Conservation (phyloP, 2,329 filamentous ascomycete species). For the Aspergillus japonicus region DNA sequence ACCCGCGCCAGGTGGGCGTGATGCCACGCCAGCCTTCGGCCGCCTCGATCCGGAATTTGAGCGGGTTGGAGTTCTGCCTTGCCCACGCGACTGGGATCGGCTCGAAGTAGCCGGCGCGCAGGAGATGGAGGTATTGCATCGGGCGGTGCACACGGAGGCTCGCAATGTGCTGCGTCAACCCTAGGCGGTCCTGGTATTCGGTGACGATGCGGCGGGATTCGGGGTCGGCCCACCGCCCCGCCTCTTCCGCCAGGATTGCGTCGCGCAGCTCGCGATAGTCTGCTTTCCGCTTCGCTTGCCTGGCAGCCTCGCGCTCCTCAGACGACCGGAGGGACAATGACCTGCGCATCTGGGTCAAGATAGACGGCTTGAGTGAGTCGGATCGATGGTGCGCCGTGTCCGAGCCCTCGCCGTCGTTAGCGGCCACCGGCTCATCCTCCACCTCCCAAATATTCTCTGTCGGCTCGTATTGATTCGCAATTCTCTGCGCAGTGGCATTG, state of each 20-base stretch:
- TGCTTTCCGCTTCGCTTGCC: background rate
- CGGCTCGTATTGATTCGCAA: background rate
- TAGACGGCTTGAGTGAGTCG: background rate
- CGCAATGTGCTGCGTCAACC: background rate
- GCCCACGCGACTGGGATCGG: slow-evolving; percentile 5
- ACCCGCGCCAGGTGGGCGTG: slow-evolving; percentile 7
- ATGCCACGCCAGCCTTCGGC: slow-evolving; percentile 1
- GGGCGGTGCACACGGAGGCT: background rate
- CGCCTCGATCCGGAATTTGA: slow-evolving; percentile 6
- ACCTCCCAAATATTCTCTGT: slow-evolving; percentile 2
- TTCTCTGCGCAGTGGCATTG: background rate
- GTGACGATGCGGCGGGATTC: slow-evolving; percentile 1
- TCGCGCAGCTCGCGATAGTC: background rate
- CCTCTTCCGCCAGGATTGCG: background rate
- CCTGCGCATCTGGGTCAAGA: background rate
- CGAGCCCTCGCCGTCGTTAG: background rate
- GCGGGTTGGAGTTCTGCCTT: background rate
- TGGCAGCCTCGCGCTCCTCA: background rate
- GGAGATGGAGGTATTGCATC: slow-evolving; percentile 3
- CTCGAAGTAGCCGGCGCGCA: slow-evolving; percentile 9
- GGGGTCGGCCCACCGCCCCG: background rate
- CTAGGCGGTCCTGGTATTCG: background rate
- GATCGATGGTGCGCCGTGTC: background rate
- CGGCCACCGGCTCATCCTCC: background rate
- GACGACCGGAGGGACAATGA: background rate